A percentile compares a stretch with the other conserved stretches of the same genome.
Conservation (phyloP, 768 basidiomycete genomes). For the Pleurotus citrinopileatus region DNA sequence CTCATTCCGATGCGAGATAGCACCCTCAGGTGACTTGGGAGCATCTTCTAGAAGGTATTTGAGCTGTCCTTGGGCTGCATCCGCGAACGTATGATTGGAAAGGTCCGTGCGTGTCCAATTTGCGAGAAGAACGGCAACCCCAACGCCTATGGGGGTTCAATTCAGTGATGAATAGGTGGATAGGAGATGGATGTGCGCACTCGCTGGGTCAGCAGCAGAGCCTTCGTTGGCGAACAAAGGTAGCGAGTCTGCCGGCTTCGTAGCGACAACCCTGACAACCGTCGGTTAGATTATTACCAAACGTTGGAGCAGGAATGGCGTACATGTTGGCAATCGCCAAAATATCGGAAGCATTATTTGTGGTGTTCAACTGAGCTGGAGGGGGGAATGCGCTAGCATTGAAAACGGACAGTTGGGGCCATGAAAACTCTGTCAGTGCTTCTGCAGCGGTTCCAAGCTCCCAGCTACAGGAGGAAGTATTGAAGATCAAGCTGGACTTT, state of each 20-base stretch:
- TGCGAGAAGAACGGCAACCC: constrained; percentile 46
- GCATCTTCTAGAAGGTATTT: constrained; percentile 42
- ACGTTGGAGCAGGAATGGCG: constrained; percentile 12
- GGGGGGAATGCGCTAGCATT: constrained; percentile 38
- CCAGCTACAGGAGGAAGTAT: constrained; percentile 39
- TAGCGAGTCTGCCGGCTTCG: constrained; percentile 32
- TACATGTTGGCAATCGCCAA: constrained; percentile 37
- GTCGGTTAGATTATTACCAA: not conserved
- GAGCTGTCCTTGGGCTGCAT: constrained; percentile 45
- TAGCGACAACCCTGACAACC: constrained; percentile 30
- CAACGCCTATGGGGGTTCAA: constrained; percentile 36
- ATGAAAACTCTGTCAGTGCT: constrained; percentile 50
- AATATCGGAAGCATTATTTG: constrained; percentile 35
- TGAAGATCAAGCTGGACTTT: not conserved
- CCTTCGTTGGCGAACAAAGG: constrained; percentile 44
- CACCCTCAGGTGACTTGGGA: constrained; percentile 46
- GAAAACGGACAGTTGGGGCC: constrained; percentile 50
- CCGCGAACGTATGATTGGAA: constrained; percentile 30
- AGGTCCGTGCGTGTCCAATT: constrained; percentile 46
- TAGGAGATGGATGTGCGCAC: constrained; percentile 24
- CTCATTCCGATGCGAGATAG: constrained; percentile 54
- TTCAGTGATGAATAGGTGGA: not conserved
- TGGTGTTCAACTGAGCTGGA: constrained; percentile 24
- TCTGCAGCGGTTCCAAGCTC: constrained; percentile 58
- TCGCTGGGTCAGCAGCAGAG: constrained; percentile 62